These are phyloP conservation scores for Penicillium griseofulvum DNA, from an alignment of 2,329 filamentous ascomycete species.

Conservation along the genomic window DNA sequence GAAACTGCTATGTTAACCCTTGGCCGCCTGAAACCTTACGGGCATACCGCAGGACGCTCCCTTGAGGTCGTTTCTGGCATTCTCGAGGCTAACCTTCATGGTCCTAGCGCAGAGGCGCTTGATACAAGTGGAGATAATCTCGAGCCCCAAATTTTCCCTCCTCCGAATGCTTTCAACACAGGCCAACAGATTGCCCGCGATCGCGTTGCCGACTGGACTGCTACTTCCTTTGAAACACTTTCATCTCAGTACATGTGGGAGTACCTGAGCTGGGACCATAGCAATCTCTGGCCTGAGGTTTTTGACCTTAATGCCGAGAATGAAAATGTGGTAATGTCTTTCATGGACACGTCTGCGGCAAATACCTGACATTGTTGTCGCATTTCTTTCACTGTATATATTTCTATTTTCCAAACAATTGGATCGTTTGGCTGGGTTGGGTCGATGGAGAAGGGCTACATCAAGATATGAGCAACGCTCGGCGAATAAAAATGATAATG, in stretches of 20 bases:
- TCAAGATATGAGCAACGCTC: not conserved
- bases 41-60: slow-evolving; percentile 13
- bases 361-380: not conserved
- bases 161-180: not conserved
- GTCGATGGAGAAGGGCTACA: not conserved
- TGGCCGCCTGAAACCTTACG: slow-evolving; percentile 9
- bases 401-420: not conserved
- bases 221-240: slow-evolving; percentile 5
- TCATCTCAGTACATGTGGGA: slow-evolving; percentile 14
- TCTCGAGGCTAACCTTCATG: slow-evolving; percentile 2
- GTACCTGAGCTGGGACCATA: slow-evolving; percentile 12
- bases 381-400: not conserved
- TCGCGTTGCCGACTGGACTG: slow-evolving; percentile 7
- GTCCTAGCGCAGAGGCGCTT: slow-evolving; percentile 17
- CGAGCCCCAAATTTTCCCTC: not conserved
- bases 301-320: not conserved
- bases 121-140: not conserved
- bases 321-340: slow-evolving; percentile 5
- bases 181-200: not conserved
- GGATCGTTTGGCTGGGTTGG: not conserved
- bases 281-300: slow-evolving; percentile 10
- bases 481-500: no score
- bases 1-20: slow-evolving; percentile 14
- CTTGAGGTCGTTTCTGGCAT: slow-evolving; percentile 11
- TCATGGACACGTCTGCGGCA: slow-evolving; percentile 30